Percentiles rank a stretch among this genome's conserved stretches.
phyloP scores from a whole-genome alignment of 2,329 filamentous ascomycete genomes.

The Arthrobotrys pseudoclavata region DNA sequence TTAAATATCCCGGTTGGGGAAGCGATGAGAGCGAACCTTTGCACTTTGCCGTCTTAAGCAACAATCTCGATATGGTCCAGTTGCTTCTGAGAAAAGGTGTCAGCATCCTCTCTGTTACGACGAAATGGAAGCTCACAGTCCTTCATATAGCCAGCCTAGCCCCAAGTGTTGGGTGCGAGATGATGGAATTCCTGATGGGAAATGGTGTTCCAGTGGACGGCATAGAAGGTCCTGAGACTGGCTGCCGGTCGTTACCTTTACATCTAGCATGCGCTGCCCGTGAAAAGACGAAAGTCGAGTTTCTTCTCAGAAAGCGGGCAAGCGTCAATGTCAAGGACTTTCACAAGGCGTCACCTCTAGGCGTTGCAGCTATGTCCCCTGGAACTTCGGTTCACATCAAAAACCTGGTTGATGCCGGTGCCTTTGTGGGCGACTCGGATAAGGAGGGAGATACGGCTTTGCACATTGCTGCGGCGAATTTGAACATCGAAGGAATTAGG shows the following conservation, averaged over 20 bases:
- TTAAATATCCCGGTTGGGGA: slow-evolving; percentile 7
- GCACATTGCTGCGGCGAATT: slow-evolving; percentile 5
- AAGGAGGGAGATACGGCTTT: slow-evolving; percentile 7
- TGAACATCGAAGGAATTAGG: slow-evolving; percentile 8
- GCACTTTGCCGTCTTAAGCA: background rate
- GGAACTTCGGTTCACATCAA: slow-evolving; percentile 1
- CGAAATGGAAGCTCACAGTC: background rate
- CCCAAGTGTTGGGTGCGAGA: background rate
- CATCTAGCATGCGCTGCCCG: slow-evolving; percentile 4
- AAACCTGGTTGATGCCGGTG: background rate
- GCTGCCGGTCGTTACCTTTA: background rate
- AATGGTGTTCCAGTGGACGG: slow-evolving; percentile 4
- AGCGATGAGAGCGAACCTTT: slow-evolving; percentile 12
- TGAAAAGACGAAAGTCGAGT: background rate
- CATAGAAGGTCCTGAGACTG: background rate
- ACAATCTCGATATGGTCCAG: background rate
- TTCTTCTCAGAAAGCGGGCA: slow-evolving; percentile 20
- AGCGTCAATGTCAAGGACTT: background rate
- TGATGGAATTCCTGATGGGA: slow-evolving; percentile 10
- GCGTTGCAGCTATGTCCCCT: background rate
- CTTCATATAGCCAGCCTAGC: slow-evolving; percentile 2
- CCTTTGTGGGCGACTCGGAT: background rate
- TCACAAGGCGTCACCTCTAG: background rate
- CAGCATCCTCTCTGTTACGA: background rate
- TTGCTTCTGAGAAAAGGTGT: slow-evolving; percentile 25